Evolutionary conservation across 805 yeast genomes (phyloP).

Genomic region (Sungouiella thailandica): DNA sequence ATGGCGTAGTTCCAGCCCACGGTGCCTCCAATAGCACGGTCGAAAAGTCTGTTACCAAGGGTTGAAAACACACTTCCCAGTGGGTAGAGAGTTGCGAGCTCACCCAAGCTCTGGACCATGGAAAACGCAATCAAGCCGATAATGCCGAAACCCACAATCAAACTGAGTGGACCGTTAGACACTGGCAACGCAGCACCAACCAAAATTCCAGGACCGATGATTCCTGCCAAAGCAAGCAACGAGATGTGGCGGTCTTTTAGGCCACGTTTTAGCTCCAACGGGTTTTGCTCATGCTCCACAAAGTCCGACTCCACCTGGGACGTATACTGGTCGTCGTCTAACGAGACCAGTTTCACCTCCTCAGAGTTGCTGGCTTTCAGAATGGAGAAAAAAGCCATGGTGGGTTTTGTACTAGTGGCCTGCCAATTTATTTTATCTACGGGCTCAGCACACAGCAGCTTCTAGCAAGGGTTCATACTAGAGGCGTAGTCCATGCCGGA

Average conservation of each 20-base stretch:
- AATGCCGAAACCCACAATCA: conserved; percentile 47
- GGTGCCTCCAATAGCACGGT: conserved; percentile 54
- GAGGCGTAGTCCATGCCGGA: too few species aligned
- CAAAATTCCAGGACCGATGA: conserved; percentile 57
- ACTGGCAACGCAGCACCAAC: conserved; percentile 52
- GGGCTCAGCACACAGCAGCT: too few species aligned
- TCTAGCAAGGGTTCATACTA: too few species aligned
- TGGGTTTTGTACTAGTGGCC: too few species aligned
- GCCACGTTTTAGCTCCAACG: conserved; percentile 36
- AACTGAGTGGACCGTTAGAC: conserved; percentile 46
- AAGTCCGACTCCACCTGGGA: too few species aligned
- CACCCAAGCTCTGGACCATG: conserved; percentile 55
- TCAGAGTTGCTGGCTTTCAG: too few species aligned
- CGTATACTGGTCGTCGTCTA: too few species aligned
- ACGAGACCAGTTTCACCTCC: too few species aligned
- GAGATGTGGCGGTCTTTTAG: conserved; percentile 49
- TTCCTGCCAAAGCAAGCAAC: conserved; percentile 50
- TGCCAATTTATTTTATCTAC: too few species aligned
- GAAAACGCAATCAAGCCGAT: conserved; percentile 50
- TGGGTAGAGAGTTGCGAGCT: conserved; percentile 49
- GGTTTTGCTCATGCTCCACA: too few species aligned
- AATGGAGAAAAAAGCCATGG: too few species aligned
- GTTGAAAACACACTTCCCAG: conserved; percentile 49
- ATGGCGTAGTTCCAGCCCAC: conserved; percentile 50
- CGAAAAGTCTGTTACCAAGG: conserved; percentile 46